These are phyloP conservation scores for Dichotomocladium elegans DNA, from an alignment of 371 early-diverging fungal genomes.

Conservation along the genomic window DNA sequence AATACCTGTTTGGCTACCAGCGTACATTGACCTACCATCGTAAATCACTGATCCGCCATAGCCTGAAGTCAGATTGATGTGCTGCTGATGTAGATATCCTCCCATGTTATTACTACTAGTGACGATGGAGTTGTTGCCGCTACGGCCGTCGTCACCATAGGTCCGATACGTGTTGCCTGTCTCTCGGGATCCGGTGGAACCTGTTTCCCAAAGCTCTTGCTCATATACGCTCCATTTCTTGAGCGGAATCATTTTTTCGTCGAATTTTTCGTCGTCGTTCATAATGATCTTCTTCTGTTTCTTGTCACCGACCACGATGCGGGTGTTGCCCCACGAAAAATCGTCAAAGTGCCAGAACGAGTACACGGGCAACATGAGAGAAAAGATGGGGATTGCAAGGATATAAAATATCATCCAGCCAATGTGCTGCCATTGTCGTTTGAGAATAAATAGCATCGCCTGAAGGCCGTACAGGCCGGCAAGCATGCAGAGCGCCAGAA, in stretches of 20 bases:
- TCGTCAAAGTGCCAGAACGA: conserved; percentile 93
- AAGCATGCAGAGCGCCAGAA: conserved; percentile 56
- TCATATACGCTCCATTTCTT: conserved; percentile 94
- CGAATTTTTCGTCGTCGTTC: conserved; percentile 77
- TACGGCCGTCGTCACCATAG: conserved; percentile 26
- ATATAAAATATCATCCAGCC: conserved; percentile 97
- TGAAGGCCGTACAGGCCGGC: conserved; percentile 82
- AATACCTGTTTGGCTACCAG: too few relatives aligned
- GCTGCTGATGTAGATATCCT: too few relatives aligned
- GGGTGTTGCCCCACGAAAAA: conserved; percentile 93
- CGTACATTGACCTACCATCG: conserved; percentile 40
- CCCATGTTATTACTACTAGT: too few relatives aligned
- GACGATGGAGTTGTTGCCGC: too few relatives aligned
- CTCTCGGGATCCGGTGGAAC: conserved; percentile 54
- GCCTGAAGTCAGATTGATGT: background rate
- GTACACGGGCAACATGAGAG: conserved; percentile 77
- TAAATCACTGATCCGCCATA: conserved; percentile 19
- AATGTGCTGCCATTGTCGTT: conserved; percentile 91
- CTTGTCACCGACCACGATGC: conserved; percentile 69
- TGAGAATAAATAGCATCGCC: conserved; percentile 80
- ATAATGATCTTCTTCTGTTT: conserved; percentile 62
- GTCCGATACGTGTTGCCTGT: conserved; percentile 46
- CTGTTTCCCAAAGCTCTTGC: conserved; percentile 76
- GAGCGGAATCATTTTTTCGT: conserved; percentile 82
- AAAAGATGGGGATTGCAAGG: conserved; percentile 80